phyloP scores from a whole-genome alignment of 768 basidiomycete genomes.

The Leccinum subgranulosum region DNA sequence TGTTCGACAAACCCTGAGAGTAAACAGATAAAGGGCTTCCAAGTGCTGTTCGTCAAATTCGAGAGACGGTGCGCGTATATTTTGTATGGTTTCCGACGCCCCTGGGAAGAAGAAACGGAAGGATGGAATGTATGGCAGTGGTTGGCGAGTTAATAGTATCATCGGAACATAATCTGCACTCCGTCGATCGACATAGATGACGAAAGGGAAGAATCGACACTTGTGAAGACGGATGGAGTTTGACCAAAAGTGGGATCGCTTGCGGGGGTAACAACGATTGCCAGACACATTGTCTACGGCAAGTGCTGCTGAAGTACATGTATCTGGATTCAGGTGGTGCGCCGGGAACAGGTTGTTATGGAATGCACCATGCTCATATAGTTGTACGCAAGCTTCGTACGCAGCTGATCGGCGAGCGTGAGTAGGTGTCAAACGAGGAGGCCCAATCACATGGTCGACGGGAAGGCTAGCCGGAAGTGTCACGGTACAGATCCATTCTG shows the following conservation, averaged over 20 bases:
- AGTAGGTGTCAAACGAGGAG: conserved; percentile 41
- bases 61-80: conserved; percentile 49
- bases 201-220: conserved; percentile 33
- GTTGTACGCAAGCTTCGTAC: conserved; percentile 49
- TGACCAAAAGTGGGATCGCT: conserved; percentile 66
- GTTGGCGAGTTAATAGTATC: conserved; percentile 61
- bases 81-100: conserved; percentile 38
- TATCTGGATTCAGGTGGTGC: background rate
- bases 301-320: conserved; percentile 6
- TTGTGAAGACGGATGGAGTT: conserved; percentile 34
- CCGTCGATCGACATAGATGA: conserved; percentile 35
- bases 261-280: conserved; percentile 54
- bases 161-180: conserved; percentile 51
- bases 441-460: conserved; percentile 42
- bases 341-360: conserved; percentile 44
- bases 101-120: conserved; percentile 64
- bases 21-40: conserved; percentile 54
- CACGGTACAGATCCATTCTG: conserved; percentile 46
- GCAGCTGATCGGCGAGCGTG: conserved; percentile 61
- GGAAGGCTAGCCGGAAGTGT: conserved; percentile 43
- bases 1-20: conserved; percentile 57
- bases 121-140: conserved; percentile 53
- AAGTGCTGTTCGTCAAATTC: conserved; percentile 44
- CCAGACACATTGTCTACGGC: conserved; percentile 35
- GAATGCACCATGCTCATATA: conserved; percentile 51